phyloP scores from a whole-genome alignment of 1,284 basidiomycete species.

The Austroboletus novae-zelandiae region DNA sequence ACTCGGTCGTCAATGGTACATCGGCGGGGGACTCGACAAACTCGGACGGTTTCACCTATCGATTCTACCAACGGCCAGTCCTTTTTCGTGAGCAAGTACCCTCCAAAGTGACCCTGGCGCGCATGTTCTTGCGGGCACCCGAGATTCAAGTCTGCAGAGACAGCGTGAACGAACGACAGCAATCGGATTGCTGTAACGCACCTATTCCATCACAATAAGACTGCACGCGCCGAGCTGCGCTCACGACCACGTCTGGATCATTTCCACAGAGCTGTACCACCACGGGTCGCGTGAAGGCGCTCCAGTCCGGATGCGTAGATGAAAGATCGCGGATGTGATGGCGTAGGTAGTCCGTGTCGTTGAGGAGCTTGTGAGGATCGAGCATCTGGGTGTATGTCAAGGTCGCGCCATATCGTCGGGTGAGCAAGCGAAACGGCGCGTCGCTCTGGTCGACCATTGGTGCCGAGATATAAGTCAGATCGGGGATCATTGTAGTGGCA shows the following conservation, averaged over 20 bases:
- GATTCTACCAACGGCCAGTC: constrained; percentile 67
- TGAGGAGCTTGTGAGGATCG: constrained; percentile 51
- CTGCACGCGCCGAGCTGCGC: constrained; percentile 57
- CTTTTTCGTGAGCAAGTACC: constrained; percentile 65
- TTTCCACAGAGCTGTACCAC: constrained; percentile 75
- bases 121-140: constrained; percentile 75
- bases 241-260: constrained; percentile 54
- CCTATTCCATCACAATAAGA: constrained; percentile 64
- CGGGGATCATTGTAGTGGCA: constrained; percentile 25
- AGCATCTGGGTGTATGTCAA: constrained; percentile 74
- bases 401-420: constrained; percentile 57
- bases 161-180: constrained; percentile 6
- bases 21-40: too few species aligned
- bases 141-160: constrained; percentile 47
- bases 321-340: constrained; percentile 54
- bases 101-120: constrained; percentile 65
- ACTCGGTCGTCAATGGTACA: neutral
- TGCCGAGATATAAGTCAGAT: constrained; percentile 49
- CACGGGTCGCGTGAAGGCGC: constrained; percentile 43
- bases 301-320: constrained; percentile 21
- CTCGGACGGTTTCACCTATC: constrained; percentile 43
- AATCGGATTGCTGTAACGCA: constrained; percentile 22
- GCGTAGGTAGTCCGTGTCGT: constrained; percentile 60
- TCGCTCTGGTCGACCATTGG: constrained; percentile 78
- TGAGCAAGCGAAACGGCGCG: constrained; percentile 63